phyloP scores from a whole-genome alignment of 2,329 filamentous ascomycete species.

The Ascochyta pisi region DNA sequence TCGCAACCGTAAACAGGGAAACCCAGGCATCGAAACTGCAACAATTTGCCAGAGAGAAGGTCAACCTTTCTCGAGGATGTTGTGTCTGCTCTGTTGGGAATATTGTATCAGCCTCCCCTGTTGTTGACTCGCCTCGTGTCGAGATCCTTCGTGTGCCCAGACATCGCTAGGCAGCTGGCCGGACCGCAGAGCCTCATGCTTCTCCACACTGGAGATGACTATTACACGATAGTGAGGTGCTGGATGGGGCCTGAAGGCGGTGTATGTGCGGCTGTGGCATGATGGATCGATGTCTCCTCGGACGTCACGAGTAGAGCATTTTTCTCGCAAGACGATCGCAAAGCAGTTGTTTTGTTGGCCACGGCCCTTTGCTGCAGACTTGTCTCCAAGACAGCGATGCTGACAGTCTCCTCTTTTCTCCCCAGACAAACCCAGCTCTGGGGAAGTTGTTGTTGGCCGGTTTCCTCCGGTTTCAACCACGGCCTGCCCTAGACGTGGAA shows the following conservation, averaged over 20 bases:
- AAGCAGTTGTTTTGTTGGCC: too few species aligned
- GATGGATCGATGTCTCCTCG: background rate
- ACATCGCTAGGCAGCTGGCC: conserved; percentile 5
- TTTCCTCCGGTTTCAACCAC: conserved; percentile 11
- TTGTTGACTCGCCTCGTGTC: background rate
- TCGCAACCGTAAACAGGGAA: background rate
- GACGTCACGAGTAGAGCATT: background rate
- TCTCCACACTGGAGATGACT: conserved; percentile 13
- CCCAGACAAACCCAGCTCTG: conserved; percentile 3
- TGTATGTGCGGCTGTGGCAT: conserved; percentile 7
- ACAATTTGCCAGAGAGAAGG: background rate
- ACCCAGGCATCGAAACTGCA: conserved; percentile 1
- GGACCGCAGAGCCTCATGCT: conserved; percentile 17
- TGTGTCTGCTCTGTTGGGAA: too few species aligned
- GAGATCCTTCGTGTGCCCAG: conserved; percentile 8
- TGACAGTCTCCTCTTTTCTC: conserved; percentile 5
- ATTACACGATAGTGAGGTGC: conserved; percentile 16
- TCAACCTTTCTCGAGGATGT: background rate
- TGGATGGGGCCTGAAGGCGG: conserved; percentile 7
- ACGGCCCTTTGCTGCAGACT: too few species aligned
- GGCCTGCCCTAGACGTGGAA: background rate
- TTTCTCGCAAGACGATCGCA: too few species aligned
- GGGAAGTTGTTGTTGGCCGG: conserved; percentile 10
- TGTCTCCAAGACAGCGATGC: too few species aligned
- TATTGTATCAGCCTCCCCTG: background rate